Percentiles rank a stretch among this genome's conserved stretches.
Evolutionary conservation across 1,139 yeast genomes (phyloP).

Genomic region (Yamadazyma diospyri): DNA sequence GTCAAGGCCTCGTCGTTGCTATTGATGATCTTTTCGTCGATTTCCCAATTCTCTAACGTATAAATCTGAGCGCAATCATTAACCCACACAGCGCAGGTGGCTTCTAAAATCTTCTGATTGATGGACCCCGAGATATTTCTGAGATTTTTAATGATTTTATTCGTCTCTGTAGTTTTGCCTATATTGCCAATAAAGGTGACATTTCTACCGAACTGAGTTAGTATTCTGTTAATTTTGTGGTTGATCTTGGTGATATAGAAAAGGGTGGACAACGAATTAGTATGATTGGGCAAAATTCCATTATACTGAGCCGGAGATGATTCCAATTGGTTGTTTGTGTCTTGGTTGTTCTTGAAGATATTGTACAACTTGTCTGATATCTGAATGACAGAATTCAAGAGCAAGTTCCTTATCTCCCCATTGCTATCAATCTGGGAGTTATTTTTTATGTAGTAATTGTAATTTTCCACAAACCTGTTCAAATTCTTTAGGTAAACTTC

Average conservation of each 20-base stretch:
- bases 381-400: conserved; percentile 24
- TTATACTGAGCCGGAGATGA: conserved; percentile 35
- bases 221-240: conserved; percentile 25
- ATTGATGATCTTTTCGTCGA: conserved; percentile 16
- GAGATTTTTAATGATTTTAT: conserved; percentile 33
- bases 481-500: conserved; percentile 30
- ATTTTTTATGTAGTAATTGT: conserved; percentile 28
- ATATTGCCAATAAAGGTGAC: conserved; percentile 34
- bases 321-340: conserved; percentile 30
- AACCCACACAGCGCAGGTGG: conserved; percentile 45
- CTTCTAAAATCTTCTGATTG: conserved; percentile 42
- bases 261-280: conserved; percentile 42
- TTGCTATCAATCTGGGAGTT: conserved; percentile 27
- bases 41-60: conserved; percentile 43
- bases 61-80: conserved; percentile 47
- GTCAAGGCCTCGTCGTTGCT: conserved; percentile 7
- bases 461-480: conserved; percentile 36
- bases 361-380: conserved; percentile 25
- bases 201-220: conserved; percentile 33
- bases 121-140: conserved; percentile 30
- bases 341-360: conserved; percentile 28
- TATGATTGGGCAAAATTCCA: conserved; percentile 38
- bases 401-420: conserved; percentile 27
- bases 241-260: conserved; percentile 35
- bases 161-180: conserved; percentile 32